Conservation (phyloP, 805 yeast genomes). For the Candida loeiensis region DNA sequence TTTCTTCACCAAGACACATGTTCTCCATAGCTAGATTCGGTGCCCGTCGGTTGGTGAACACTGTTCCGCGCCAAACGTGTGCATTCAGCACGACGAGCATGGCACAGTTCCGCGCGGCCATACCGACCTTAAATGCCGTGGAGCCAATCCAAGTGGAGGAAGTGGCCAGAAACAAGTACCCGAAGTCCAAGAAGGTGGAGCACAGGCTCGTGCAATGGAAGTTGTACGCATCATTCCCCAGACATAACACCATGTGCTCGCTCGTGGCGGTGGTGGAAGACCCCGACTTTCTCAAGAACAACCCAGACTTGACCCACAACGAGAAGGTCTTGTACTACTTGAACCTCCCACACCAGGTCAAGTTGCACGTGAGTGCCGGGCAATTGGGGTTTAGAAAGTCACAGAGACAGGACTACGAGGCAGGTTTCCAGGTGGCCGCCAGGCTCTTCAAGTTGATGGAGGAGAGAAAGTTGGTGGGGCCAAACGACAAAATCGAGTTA, state of each 20-base stretch:
- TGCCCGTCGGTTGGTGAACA: constrained; percentile 1
- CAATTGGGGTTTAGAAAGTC: constrained; percentile 85
- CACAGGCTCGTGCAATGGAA: constrained; percentile 58
- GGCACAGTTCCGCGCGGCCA: not conserved
- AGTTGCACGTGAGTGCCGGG: constrained; percentile 72
- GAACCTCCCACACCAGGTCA: constrained; percentile 73
- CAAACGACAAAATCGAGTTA: constrained; percentile 62
- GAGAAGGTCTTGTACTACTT: constrained; percentile 74
- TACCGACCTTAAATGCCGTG: constrained; percentile 1
- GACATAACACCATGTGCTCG: constrained; percentile 80
- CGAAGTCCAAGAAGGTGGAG: constrained; percentile 10
- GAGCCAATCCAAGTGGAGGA: not conserved
- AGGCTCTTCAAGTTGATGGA: constrained; percentile 69
- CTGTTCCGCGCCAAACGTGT: not conserved
- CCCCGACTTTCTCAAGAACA: constrained; percentile 51
- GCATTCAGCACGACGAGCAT: constrained; percentile 1
- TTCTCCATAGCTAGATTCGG: constrained; percentile 2
- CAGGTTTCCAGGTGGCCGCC: constrained; percentile 79
- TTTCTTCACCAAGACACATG: constrained; percentile 1
- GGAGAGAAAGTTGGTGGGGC: constrained; percentile 52
- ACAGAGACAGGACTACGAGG: constrained; percentile 90
- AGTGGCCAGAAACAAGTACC: not conserved
- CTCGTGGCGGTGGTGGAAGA: constrained; percentile 70
- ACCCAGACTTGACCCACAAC: constrained; percentile 54
- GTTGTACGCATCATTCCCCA: constrained; percentile 70